Evolutionary conservation across 805 yeast genomes (phyloP), one percentile per base, ranked within the genome.

Genomic region (Jamesozyma rosinii): DNA sequence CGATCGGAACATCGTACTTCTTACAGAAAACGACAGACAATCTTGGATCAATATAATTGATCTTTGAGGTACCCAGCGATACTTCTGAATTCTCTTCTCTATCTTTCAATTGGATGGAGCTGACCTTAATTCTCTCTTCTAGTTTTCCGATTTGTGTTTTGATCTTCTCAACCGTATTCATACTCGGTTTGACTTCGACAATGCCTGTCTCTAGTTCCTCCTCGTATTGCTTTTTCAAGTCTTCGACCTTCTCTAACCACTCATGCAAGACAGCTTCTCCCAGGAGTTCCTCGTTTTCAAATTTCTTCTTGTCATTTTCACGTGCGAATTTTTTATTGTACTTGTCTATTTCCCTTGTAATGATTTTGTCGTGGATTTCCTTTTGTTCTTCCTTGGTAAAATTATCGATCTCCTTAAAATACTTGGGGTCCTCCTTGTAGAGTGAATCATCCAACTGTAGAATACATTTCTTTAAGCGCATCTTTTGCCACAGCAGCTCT

Each of bases 41-140:
- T 50, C 97, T 73, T 21, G 97, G 97, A 63, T 90, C 97, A 47
- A 90, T 90, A 69, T 90, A 90, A 64, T 90, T 90, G 72, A 85
- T 78, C 68, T 90, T 90, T 21, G 95, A 85, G 0, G 97, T 90
- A 38, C 95, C 88, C 51, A 90, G 69, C 0, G 97, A 89, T 22
- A 90, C 97, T 51, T 85, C 85, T 0, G 95, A 85, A 60, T 89
- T 89, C 59, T 88, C 97, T 60, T 90, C 95, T 63, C 85, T 88
- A 60, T 89, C 97, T 62, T 87, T 82, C 59, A 87, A 71, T 59
- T 84, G 95, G 47, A 87, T 68, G 9, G 76, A 67, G 1, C 85
- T 79, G 46, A 76, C 82, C 40, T 70, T 60, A 36, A 87, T 82
- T 51, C 96, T 72, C 45, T 75, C 75, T 40, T 84, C 90, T 6